phyloP scores from a whole-genome alignment of 208 protist genomes.

The Trichomonas gallinae region DNA sequence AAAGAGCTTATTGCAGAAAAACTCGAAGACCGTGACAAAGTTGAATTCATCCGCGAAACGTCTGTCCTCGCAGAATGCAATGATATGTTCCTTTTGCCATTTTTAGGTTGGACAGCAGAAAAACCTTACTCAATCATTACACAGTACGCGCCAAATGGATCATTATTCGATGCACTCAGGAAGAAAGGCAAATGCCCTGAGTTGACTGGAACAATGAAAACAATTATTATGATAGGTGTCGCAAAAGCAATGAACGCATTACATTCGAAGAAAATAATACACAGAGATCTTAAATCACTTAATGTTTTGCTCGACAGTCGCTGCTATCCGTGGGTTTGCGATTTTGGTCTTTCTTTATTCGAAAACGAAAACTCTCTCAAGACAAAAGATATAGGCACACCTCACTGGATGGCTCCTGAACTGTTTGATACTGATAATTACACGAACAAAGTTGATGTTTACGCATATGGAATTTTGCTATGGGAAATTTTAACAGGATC shows the following conservation, averaged over 20 bases:
- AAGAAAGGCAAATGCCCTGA: not conserved
- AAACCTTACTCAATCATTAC: not conserved
- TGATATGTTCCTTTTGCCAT: not conserved
- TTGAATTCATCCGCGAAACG: not conserved
- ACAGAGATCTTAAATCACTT: not conserved
- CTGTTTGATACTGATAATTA: not conserved
- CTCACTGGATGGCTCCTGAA: conserved; percentile 17
- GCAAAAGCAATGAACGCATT: not conserved
- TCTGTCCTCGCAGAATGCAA: not conserved
- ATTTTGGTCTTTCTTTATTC: not conserved
- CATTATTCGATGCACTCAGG: not conserved
- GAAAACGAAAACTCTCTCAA: not conserved
- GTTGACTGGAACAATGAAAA: not conserved
- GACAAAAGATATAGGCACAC: not conserved
- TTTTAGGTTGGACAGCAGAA: not conserved
- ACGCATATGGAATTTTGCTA: not conserved
- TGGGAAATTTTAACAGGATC: not conserved
- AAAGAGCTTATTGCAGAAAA: not conserved
- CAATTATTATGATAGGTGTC: not conserved
- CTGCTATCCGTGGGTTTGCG: not conserved
- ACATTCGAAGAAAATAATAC: not conserved
- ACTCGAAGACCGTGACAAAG: not conserved
- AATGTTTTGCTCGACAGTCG: not conserved
- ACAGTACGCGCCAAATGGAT: not conserved
- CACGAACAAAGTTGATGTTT: not conserved